These are phyloP conservation scores for Phoma sp. DNA, from an alignment of 2,329 filamentous ascomycete genomes.

Conservation along the genomic window DNA sequence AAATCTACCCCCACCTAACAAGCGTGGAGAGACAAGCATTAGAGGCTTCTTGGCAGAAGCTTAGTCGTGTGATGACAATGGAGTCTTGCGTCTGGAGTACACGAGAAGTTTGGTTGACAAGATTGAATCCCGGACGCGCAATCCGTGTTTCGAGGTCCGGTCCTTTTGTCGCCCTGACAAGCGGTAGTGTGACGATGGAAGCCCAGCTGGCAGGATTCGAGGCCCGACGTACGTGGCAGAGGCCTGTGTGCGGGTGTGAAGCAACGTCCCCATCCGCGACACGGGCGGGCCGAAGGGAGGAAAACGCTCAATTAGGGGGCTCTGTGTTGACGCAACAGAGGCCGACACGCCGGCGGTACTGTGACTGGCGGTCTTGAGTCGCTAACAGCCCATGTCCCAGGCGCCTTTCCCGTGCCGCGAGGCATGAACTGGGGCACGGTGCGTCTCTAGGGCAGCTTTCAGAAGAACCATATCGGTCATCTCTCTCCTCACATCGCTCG, in stretches of 20 bases:
- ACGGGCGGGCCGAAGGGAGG: not conserved
- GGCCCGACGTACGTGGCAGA: constrained; percentile 3
- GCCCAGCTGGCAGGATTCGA: not conserved
- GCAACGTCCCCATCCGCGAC: not conserved
- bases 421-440: constrained; percentile 13
- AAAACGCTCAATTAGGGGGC: constrained; percentile 2
- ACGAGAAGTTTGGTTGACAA: constrained; percentile 1
- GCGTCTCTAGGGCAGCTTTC: constrained; percentile 10
- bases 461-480: constrained; percentile 7
- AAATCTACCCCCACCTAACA: constrained; percentile 7
- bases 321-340: not conserved
- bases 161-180: constrained; percentile 6
- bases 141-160: constrained; percentile 6
- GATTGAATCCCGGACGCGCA: constrained; percentile 3
- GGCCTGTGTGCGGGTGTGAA: constrained; percentile 4
- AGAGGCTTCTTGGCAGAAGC: constrained; percentile 34
- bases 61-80: constrained; percentile 21
- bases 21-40: constrained; percentile 30
- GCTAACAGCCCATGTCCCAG: constrained; percentile 3
- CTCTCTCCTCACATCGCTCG: constrained; percentile 1
- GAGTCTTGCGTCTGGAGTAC: constrained; percentile 11
- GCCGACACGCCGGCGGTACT: not conserved
- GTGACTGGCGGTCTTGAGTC: constrained; percentile 1
- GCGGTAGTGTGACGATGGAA: not conserved
- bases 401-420: constrained; percentile 15